Evolutionary conservation across 2,329 filamentous ascomycete genomes (phyloP), one percentile per base, ranked within the genome.

Genomic region (Metarhizium robertsii): DNA sequence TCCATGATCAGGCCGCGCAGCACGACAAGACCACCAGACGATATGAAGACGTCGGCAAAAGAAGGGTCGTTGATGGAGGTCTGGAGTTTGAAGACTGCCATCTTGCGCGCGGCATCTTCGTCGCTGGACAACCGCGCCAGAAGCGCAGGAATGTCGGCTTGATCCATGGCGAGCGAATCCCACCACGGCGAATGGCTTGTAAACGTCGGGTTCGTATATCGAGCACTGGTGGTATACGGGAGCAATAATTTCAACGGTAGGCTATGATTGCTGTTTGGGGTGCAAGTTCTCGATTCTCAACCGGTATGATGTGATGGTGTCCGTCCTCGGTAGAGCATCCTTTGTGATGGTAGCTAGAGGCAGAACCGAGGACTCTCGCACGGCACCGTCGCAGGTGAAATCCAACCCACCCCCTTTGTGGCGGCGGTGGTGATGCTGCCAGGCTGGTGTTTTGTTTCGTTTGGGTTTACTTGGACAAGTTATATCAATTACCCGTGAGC

Each of bases 41-140:
- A 85, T 59, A 97, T 95, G 75, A 99, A 99, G 64, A 95, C 85
- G 70, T 97, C 94, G 65, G 94, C 94, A 70, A 97, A 97, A 52
- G 91, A 88, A 30, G 92, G 92, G 73, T 99, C 94, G 68, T 92
- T 92, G 72, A 99, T 96, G 59, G 90, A 91, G 60, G 83, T 87
- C 73, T 99, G 94, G 61, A 99, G 84, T 75, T 96, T 96, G 81
- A 99, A 99, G 58, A 95, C 94, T 58, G 94, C 94, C 90, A 97
- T 96, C 73, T 99, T 99, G 67, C 92, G 90, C 63, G 90, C 86
- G 55, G 90, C 92, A 78, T 99, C 94, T 73, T 96, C 83, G 63
- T 86, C 81, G 72, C 83, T 85, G 45, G 80, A 76, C 58, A 86
- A 75, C 61, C 83, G 82, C 73, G 80, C 75, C 63, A 86, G 75